Percentiles rank a stretch among this genome's conserved stretches.
These are phyloP conservation scores for Paracamarosporium sp. DNA, from an alignment of 2,329 filamentous ascomycete species.

Conservation along the genomic window DNA sequence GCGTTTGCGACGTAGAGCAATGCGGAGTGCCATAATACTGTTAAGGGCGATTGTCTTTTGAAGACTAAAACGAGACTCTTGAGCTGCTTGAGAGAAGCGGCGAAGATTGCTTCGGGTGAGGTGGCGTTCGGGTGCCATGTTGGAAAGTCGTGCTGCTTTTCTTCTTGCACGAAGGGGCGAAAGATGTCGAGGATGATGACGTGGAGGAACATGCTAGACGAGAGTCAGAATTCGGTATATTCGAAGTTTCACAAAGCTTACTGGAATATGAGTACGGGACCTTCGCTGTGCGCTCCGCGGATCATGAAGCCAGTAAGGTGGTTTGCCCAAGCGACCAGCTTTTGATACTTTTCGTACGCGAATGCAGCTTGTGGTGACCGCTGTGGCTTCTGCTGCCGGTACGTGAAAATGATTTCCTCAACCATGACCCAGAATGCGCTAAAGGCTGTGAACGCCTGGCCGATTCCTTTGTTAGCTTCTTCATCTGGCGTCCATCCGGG, in stretches of 20 bases:
- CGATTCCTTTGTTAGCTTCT: not conserved
- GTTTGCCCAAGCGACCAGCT: not conserved
- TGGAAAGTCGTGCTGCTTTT: not conserved
- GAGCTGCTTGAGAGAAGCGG: not conserved
- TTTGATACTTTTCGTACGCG: not conserved
- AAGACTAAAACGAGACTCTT: not conserved
- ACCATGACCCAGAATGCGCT: not conserved
- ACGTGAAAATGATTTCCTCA: not conserved
- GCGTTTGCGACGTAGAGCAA: not conserved
- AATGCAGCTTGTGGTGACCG: not conserved
- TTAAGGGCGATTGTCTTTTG: not conserved
- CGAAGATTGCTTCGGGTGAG: not conserved
- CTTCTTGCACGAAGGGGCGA: not conserved
- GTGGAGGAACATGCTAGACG: not conserved
- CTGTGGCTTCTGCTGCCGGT: not conserved
- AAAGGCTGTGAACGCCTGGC: not conserved
- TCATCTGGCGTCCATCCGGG: not conserved
- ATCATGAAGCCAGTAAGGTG: not conserved
- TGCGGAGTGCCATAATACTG: not conserved
- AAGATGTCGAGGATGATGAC: slow-evolving; percentile 3
- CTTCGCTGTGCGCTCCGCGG: not conserved
- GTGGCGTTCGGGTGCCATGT: not conserved
- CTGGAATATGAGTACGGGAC: not conserved
- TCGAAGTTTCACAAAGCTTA: not conserved
- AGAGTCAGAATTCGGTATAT: not conserved